Percentiles rank a stretch among this genome's conserved stretches.
phyloP scores from a whole-genome alignment of 805 yeast genomes.

The Clavispora phyllophila region DNA sequence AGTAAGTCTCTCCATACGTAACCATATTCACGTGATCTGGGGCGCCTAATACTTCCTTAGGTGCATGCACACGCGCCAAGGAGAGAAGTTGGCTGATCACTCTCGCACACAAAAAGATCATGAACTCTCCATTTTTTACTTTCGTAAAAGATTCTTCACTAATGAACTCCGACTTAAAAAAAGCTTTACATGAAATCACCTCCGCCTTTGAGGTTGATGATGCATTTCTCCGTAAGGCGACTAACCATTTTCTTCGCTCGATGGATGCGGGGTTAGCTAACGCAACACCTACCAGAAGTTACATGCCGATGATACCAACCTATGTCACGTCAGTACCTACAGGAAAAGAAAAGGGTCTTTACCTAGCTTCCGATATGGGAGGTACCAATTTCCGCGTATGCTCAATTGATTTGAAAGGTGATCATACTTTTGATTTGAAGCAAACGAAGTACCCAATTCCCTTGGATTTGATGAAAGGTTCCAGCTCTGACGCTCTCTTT shows the following conservation, averaged over 20 bases:
- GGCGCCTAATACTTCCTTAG: background rate
- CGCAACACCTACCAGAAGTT: slow-evolving; percentile 36
- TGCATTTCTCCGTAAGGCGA: slow-evolving; percentile 42
- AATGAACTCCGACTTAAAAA: slow-evolving; percentile 15
- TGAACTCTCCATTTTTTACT: background rate
- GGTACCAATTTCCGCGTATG: slow-evolving; percentile 96
- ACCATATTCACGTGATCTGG: background rate
- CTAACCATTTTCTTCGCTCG: slow-evolving; percentile 51
- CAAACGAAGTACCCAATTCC: slow-evolving; percentile 82
- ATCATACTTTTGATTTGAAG: slow-evolving; percentile 69
- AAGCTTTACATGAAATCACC: slow-evolving; percentile 32
- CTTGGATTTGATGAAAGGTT: slow-evolving; percentile 62
- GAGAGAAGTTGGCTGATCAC: background rate
- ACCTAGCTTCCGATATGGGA: slow-evolving; percentile 89
- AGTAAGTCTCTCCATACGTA: background rate
- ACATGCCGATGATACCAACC: slow-evolving; percentile 86
- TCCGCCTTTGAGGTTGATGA: slow-evolving; percentile 38
- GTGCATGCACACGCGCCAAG: background rate
- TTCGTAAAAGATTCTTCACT: background rate
- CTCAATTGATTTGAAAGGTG: slow-evolving; percentile 72
- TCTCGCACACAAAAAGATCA: background rate
- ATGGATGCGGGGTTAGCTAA: slow-evolving; percentile 56
- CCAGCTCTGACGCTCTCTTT: slow-evolving; percentile 63
- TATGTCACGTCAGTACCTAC: slow-evolving; percentile 80
- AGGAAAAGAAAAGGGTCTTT: slow-evolving; percentile 80